phyloP scores from a whole-genome alignment of 2,329 filamentous ascomycete genomes.

The Diaporthe sp. region DNA sequence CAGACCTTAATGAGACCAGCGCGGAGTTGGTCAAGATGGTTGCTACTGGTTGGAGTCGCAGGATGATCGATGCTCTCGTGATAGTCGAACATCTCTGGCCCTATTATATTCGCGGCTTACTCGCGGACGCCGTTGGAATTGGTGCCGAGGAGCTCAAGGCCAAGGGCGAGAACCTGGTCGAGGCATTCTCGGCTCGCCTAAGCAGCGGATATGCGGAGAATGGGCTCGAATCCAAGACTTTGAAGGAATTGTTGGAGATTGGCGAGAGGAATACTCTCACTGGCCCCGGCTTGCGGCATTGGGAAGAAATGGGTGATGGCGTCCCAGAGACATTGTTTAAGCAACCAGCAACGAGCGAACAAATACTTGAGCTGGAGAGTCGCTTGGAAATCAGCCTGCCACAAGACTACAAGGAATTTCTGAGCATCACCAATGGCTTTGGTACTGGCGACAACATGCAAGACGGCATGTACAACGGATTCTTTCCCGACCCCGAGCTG shows the following conservation, averaged over 20 bases:
- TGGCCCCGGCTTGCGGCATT: neutral
- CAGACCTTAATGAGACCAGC: neutral
- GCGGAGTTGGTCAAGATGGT: neutral
- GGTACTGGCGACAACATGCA: neutral
- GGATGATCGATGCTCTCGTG: neutral
- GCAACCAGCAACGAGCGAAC: neutral
- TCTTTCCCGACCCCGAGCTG: neutral
- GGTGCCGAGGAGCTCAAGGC: neutral
- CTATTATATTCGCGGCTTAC: neutral
- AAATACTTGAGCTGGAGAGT: neutral
- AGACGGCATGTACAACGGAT: neutral
- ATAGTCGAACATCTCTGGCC: neutral
- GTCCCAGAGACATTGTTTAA: neutral
- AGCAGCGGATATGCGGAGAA: neutral
- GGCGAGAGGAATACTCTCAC: neutral
- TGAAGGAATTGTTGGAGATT: neutral
- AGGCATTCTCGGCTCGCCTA: neutral
- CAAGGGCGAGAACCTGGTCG: neutral
- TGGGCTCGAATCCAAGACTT: neutral
- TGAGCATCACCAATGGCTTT: neutral
- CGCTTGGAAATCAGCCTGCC: neutral
- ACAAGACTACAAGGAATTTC: neutral
- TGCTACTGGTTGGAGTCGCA: neutral
- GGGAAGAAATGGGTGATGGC: neutral
- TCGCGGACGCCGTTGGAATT: neutral